Base-by-base conservation (phyloP, 2,329 filamentous ascomycete species). In the Botrytis hyacinthi region DNA sequence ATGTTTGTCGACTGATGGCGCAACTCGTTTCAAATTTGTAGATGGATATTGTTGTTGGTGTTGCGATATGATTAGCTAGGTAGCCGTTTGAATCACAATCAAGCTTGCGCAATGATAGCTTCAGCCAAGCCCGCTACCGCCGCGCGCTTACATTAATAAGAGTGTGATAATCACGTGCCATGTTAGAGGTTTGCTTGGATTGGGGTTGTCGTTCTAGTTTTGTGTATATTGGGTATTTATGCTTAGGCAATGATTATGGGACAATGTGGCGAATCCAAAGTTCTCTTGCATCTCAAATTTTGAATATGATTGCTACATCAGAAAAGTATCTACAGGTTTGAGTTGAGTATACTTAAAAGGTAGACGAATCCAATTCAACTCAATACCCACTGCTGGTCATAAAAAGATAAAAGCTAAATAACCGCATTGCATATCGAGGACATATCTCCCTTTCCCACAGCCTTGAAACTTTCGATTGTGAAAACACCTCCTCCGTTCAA, bases 111-210 rank as follows among this genome's bases (percentile, higher is more conserved):
- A 63, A 63, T 63, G 62, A 20, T 48, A 48, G 62, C 42, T 66
- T 66, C 62, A 48, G 65, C 65, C 65, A 68, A 68, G 48, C 37
- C 66, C 66, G 66, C 35, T 42, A 68, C 40, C 54, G 37, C 66
- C 66, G 66, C 66, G 48, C 66, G 66, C 48, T 68, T 57, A 68
- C 32, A 37, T 26, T 35, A 5, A 22, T 35, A 26, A 16, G 48
- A 18, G 35, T 29, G 26, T 37, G 9, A 1, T 22, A 6, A 40
- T 68, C 65, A 68, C 65, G 65, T 68, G 65, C 1, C 4, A 0
- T 22, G 35, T 3, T 35, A 35, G 42, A 32, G 14, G 16, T 6
- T 22, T 66, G 20, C 29, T 35, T 46, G 40, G 42, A 65, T n/a
- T 32, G 51, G n/a, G 51, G 14, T 16, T 4, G 14, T 29, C n/a